Evolutionary conservation across 1,139 yeast species (phyloP).

Genomic region (Yamadazyma aaseri): DNA sequence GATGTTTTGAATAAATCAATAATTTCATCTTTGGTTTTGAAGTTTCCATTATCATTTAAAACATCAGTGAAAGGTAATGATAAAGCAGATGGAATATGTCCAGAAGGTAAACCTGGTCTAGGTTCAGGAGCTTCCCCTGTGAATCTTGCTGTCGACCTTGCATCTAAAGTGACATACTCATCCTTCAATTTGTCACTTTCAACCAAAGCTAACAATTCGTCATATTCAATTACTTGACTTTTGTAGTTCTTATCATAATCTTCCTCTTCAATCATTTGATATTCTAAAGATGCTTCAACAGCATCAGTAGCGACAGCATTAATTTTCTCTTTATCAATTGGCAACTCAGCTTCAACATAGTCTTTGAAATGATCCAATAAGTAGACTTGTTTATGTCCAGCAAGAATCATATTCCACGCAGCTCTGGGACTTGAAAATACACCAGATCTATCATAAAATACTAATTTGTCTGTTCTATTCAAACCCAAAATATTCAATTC

Average conservation of each 20-base stretch:
- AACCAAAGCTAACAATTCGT: constrained; percentile 61
- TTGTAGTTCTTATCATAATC: constrained; percentile 32
- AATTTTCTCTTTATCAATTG: constrained; percentile 25
- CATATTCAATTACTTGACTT: constrained; percentile 57
- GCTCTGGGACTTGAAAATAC: constrained; percentile 87
- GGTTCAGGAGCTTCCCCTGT: constrained; percentile 85
- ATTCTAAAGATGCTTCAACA: constrained; percentile 20
- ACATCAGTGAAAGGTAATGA: constrained; percentile 75
- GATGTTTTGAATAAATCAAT: constrained; percentile 41
- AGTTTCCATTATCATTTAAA: constrained; percentile 48
- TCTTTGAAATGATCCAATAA: constrained; percentile 60
- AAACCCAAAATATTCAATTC: constrained; percentile 52
- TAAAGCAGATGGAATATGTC: constrained; percentile 81
- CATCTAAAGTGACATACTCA: constrained; percentile 67
- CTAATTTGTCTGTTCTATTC: constrained; percentile 52
- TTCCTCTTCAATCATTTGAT: constrained; percentile 16
- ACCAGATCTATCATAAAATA: constrained; percentile 85
- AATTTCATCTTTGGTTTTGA: constrained; percentile 48
- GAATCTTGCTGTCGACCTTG: constrained; percentile 73
- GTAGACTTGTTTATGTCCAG: constrained; percentile 68
- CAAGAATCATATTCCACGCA: constrained; percentile 81
- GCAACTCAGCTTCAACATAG: constrained; percentile 36
- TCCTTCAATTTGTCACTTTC: constrained; percentile 44
- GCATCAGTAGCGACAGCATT: constrained; percentile 15
- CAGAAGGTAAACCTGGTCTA: constrained; percentile 80